phyloP scores from a whole-genome alignment of 306 rosid genomes.

The Purshia tridentata region DNA sequence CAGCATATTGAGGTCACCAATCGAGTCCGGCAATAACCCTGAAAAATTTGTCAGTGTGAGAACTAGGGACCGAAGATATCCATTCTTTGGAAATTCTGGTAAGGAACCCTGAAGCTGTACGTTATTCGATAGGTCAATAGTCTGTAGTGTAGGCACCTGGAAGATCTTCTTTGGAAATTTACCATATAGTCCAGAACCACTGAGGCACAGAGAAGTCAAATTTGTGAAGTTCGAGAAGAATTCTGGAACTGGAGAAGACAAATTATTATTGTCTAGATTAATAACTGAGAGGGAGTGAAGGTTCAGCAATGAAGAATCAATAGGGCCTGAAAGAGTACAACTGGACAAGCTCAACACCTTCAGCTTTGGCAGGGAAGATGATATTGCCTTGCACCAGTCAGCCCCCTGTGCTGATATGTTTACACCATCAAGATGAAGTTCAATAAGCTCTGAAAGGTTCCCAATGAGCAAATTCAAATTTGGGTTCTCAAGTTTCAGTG shows the following conservation, averaged over 20 bases:
- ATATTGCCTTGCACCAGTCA: slow-evolving; percentile 41
- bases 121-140: slow-evolving; percentile 6
- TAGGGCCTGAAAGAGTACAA: not conserved
- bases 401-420: slow-evolving; percentile 25
- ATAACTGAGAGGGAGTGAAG: too few relatives aligned
- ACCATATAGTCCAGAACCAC: not conserved
- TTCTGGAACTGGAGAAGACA: slow-evolving; percentile 15
- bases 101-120: slow-evolving; percentile 4
- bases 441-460: slow-evolving; percentile 34
- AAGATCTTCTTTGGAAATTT: slow-evolving; percentile 20
- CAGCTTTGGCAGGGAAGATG: slow-evolving; percentile 25
- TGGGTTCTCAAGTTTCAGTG: slow-evolving; percentile 20
- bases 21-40: slow-evolving; percentile 22
- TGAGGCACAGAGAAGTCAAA: slow-evolving; percentile 17
- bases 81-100: slow-evolving; percentile 4
- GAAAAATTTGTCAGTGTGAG: slow-evolving; percentile 8
- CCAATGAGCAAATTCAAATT: slow-evolving; percentile 17
- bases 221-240: slow-evolving; percentile 8
- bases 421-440: slow-evolving; percentile 47
- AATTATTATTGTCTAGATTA: too few relatives aligned
- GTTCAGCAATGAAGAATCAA: too few relatives aligned
- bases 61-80: not conserved
- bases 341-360: slow-evolving; percentile 23
- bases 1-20: slow-evolving; percentile 16
- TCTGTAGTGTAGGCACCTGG: slow-evolving; percentile 15